Percentiles rank a stretch among this genome's conserved stretches.
phyloP scores from a whole-genome alignment of 2,329 filamentous ascomycete genomes.

The Curvularia sp. region DNA sequence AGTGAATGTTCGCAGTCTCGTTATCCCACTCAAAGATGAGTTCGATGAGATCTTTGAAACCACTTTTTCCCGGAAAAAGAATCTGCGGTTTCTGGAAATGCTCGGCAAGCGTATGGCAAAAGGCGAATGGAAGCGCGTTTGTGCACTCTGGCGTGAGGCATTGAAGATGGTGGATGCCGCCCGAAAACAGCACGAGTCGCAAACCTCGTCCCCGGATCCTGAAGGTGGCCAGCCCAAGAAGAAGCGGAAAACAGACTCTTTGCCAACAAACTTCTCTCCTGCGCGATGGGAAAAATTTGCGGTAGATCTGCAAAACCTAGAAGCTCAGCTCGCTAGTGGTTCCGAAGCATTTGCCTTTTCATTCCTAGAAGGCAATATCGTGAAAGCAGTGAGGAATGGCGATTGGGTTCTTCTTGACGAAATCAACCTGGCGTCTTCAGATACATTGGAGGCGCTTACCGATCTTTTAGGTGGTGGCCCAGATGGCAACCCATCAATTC shows the following conservation, averaged over 20 bases:
- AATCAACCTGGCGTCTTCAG: constrained; percentile 93
- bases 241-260: constrained; percentile 68
- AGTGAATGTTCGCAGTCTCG: constrained; percentile 85
- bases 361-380: constrained; percentile 94
- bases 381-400: constrained; percentile 93
- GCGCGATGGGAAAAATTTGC: constrained; percentile 84
- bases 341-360: constrained; percentile 86
- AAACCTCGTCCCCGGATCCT: constrained; percentile 47
- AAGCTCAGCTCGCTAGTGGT: constrained; percentile 76
- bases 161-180: constrained; percentile 79
- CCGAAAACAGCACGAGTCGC: constrained; percentile 52
- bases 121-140: constrained; percentile 85
- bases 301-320: constrained; percentile 76
- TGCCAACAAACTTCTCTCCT: constrained; percentile 62
- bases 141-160: constrained; percentile 87
- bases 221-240: constrained; percentile 72
- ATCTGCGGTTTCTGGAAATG: constrained; percentile 79
- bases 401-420: constrained; percentile 98
- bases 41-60: constrained; percentile 88
- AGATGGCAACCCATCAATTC: constrained; percentile 76
- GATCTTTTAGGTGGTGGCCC: constrained; percentile 81
- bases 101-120: constrained; percentile 80
- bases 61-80: constrained; percentile 88
- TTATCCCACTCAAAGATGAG: constrained; percentile 89
- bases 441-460: constrained; percentile 91